phyloP scores from a whole-genome alignment of 257 asterid genomes.

The Fraxinus quadrangulata region DNA sequence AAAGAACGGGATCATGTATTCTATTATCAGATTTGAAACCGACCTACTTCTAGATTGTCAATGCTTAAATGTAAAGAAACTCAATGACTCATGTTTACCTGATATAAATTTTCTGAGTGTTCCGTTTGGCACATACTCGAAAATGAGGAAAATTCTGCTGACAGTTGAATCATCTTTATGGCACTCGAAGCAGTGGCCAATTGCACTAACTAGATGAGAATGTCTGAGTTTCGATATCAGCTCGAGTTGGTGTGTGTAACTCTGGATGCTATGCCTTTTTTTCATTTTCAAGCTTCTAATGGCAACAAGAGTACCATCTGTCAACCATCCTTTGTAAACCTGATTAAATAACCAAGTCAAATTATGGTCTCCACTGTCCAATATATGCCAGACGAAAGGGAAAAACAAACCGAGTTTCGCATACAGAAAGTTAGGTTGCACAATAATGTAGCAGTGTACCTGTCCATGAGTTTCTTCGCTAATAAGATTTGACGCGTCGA shows the following conservation, averaged over 20 bases:
- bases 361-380: not conserved
- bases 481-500: slow-evolving; percentile 47
- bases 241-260: slow-evolving; percentile 75
- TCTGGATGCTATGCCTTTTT: slow-evolving; percentile 49
- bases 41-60: not conserved
- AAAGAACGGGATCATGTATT: not conserved
- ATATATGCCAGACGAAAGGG: not conserved
- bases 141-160: slow-evolving; percentile 52
- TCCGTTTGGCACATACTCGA: slow-evolving; percentile 69
- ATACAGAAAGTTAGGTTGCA: not conserved
- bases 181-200: slow-evolving; percentile 87
- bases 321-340: slow-evolving; percentile 72
- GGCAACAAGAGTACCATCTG: slow-evolving; percentile 64
- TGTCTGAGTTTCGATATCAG: slow-evolving; percentile 66
- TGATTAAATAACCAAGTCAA: slow-evolving; percentile 22
- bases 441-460: slow-evolving; percentile 38
- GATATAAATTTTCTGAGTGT: slow-evolving; percentile 59
- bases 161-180: slow-evolving; percentile 62
- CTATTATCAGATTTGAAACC: too few relatives aligned
- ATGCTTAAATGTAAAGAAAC: not conserved
- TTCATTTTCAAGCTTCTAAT: slow-evolving; percentile 61
- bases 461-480: slow-evolving; percentile 68
- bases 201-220: slow-evolving; percentile 65
- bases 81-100: slow-evolving; percentile 35
- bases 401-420: not conserved